These are phyloP conservation scores for Tieghemostelium lacteum DNA, from an alignment of 78 protist genomes.

Conservation along the genomic window DNA sequence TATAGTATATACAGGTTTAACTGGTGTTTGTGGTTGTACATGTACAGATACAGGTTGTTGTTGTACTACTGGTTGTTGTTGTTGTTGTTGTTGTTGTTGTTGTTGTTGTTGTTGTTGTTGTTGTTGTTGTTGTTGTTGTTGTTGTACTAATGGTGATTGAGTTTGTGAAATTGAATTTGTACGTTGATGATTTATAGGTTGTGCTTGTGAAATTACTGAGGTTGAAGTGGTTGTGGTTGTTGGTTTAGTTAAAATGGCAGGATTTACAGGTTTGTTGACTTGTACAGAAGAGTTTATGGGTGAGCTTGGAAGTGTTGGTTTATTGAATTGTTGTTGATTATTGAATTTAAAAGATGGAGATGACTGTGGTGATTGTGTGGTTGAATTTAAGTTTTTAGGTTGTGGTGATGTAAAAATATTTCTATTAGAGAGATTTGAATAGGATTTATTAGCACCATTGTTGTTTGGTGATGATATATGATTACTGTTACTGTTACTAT, in stretches of 20 bases:
- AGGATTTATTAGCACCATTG: background rate
- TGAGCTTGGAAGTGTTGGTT: no score
- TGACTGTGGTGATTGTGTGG: background rate
- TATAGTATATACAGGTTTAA: background rate
- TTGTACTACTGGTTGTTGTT: background rate
- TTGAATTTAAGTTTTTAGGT: background rate
- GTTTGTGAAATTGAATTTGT: background rate
- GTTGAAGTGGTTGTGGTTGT: background rate
- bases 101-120: background rate
- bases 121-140: background rate
- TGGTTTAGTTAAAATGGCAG: background rate
- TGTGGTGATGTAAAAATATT: background rate
- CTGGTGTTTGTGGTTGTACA: background rate
- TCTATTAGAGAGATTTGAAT: no score
- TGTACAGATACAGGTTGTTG: background rate
- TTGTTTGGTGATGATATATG: background rate
- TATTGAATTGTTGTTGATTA: no score
- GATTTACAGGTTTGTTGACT: background rate
- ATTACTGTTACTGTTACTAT: background rate
- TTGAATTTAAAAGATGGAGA: no score
- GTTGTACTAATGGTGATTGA: background rate
- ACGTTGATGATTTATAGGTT: no score
- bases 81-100: constrained; percentile 3
- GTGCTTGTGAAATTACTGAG: no score
- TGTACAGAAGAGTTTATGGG: background rate